Base-by-base conservation (phyloP, 345 rosid species). In the Luvunga scandens region DNA sequence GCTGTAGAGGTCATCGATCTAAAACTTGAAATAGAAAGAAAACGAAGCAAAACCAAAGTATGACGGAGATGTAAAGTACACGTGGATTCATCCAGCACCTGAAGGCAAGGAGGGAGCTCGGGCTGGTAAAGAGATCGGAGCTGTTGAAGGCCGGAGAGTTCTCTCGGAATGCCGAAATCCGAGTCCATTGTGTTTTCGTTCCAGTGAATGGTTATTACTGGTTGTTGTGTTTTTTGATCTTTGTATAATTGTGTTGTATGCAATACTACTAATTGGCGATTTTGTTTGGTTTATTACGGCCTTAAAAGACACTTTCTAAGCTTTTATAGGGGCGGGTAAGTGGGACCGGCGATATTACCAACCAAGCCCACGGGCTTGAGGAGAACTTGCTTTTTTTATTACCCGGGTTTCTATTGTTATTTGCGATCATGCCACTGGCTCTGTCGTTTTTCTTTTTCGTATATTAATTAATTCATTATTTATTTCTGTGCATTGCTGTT, bases 41-140 rank as follows among this genome's bases (percentile, higher is more conserved):
- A 39, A 39, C 13, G 0, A 9, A 39, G 45, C 45, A 5, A 16
- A 53, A 53, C 57, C 6, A 53, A 53, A 67, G 63, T 16, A 65
- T 9, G 8, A n/a, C 6, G 61, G 36, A 61, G 31, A 72, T 53
- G 22, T 53, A 5, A 18, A 53, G 57, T 53, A 0, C 22, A 0
- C 21, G 2, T 53, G 57, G 57, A 53, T 16, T 53, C 57, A 53
- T 18, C 9, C 27, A 12, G 69, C 57, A 91, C 98, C 98, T 95
- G 94, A 31, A 95, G 99, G 64, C 98, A 95, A 55, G 98, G 98
- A 88, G 98, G 98, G 76, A 95, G 90, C 55, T 85, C 90, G 2
- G 98, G 97, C 0, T 86, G 92, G 86, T 95, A 91, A 59, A 82
- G 91, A 76, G 98, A 91, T 67, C 99, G 92, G 76, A 83, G 90